Percentiles rank a stretch among this genome's conserved stretches.
Conservation (phyloP, 352 stramenopile genomes). For the Globisporangium sylvaticum region DNA sequence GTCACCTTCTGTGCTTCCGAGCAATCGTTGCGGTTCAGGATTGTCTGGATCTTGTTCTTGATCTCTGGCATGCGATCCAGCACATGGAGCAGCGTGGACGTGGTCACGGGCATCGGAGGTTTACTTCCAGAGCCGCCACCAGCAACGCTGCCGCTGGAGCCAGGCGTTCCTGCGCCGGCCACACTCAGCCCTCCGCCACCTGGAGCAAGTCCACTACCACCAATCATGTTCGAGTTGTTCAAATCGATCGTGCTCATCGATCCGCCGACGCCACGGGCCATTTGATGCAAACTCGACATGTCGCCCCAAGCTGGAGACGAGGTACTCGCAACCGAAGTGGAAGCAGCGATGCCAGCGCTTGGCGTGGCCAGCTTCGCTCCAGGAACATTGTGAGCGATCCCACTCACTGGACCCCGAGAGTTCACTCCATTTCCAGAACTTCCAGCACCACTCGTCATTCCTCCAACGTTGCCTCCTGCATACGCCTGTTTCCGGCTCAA, state of each 20-base stretch:
- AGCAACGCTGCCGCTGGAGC: background rate
- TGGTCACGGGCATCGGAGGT: conserved; percentile 63
- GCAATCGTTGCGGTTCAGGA: conserved; percentile 79
- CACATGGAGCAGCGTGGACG: conserved; percentile 74
- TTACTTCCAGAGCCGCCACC: conserved; percentile 7
- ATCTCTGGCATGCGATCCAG: conserved; percentile 86
- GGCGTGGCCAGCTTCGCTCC: conserved; percentile 5
- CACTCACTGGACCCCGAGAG: conserved; percentile 5
- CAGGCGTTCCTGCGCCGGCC: conserved; percentile 7
- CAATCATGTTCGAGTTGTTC: background rate
- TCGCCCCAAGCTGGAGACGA: conserved; percentile 22
- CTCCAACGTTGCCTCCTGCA: conserved; percentile 19
- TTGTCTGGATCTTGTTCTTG: conserved; percentile 89
- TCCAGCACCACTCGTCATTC: conserved; percentile 9
- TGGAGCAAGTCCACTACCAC: conserved; percentile 3
- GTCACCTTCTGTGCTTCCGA: conserved; percentile 87
- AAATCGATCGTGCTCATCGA: conserved; percentile 26
- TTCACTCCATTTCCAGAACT: background rate
- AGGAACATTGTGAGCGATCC: conserved; percentile 4
- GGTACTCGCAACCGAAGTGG: conserved; percentile 6
- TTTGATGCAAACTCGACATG: conserved; percentile 28
- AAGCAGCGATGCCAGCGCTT: conserved; percentile 11
- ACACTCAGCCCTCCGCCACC: conserved; percentile 4
- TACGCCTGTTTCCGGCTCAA: conserved; percentile 40
- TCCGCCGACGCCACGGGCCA: conserved; percentile 21